These are phyloP conservation scores for Balakata baccata DNA, from an alignment of 345 rosid species.

Conservation along the genomic window DNA sequence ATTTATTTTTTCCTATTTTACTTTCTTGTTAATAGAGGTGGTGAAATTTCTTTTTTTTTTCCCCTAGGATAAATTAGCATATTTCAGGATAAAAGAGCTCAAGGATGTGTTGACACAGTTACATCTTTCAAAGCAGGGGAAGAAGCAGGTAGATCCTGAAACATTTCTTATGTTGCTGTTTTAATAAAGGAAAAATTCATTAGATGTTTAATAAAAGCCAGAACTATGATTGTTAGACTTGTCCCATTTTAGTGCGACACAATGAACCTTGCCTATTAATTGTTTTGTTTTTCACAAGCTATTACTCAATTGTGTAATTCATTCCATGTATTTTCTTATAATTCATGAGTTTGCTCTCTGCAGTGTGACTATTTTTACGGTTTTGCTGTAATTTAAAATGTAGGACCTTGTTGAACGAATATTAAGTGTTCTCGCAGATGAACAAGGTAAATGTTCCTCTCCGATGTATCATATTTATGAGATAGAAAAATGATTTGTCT, in stretches of 20 bases:
- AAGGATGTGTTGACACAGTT: conserved; percentile 88
- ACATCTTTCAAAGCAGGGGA: conserved; percentile 95
- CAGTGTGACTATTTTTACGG: background rate
- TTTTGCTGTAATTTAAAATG: conserved; percentile 15
- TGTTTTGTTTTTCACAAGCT: background rate
- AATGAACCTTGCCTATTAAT: background rate
- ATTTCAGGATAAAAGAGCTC: conserved; percentile 91
- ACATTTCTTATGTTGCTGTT: conserved; percentile 6
- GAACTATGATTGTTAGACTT: background rate
- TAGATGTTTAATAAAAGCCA: background rate
- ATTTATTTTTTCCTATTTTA: background rate
- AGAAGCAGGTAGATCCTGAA: conserved; percentile 65
- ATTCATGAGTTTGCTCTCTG: background rate
- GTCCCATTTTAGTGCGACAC: background rate
- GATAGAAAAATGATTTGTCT: background rate
- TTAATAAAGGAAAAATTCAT: background rate
- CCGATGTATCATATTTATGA: background rate
- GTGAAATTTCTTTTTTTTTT: conserved; percentile 4
- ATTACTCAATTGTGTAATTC: too few relatives aligned
- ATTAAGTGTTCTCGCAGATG: conserved; percentile 60
- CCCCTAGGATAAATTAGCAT: conserved; percentile 69
- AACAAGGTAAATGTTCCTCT: conserved; percentile 50
- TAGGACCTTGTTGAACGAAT: conserved; percentile 93
- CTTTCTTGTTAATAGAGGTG: background rate
- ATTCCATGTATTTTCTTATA: background rate